Conservation (phyloP, 768 basidiomycete genomes). For the Mycena alexandri region DNA sequence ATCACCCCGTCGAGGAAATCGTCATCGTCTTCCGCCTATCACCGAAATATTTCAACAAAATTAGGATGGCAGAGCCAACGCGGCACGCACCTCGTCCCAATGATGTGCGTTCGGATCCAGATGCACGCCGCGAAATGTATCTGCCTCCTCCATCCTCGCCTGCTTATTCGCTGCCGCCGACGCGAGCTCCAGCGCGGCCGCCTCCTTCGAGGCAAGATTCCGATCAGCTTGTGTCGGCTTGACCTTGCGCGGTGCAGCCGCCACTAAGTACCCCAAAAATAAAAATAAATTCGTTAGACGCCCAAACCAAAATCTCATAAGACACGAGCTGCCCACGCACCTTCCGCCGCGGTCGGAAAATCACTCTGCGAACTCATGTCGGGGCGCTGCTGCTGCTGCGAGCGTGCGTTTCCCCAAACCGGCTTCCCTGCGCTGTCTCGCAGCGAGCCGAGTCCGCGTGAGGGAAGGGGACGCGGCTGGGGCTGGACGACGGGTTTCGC, state of each 20-base stretch:
- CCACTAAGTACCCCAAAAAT: constrained; percentile 38
- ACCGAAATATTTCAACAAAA: constrained; percentile 24
- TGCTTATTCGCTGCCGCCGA: constrained; percentile 68
- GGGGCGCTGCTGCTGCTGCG: constrained; percentile 52
- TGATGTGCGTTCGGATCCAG: constrained; percentile 94
- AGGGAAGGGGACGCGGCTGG: constrained; percentile 22
- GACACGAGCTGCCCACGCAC: constrained; percentile 56
- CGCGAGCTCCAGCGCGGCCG: constrained; percentile 53
- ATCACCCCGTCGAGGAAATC: constrained; percentile 91
- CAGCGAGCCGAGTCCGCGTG: constrained; percentile 22
- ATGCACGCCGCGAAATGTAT: constrained; percentile 95
- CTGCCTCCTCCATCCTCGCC: constrained; percentile 83
- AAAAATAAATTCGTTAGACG: not conserved
- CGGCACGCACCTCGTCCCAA: constrained; percentile 92
- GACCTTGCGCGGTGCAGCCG: constrained; percentile 49
- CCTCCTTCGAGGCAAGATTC: constrained; percentile 54
- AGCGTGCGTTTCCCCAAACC: constrained; percentile 78
- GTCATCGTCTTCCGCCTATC: constrained; percentile 90
- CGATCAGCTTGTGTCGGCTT: constrained; percentile 49
- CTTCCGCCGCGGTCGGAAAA: constrained; percentile 98
- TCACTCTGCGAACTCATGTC: constrained; percentile 69
- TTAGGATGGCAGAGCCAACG: constrained; percentile 8
- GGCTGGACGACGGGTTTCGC: constrained; percentile 19
- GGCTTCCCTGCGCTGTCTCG: constrained; percentile 57
- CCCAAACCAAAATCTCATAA: too few species aligned